These are phyloP conservation scores for Vaccinium darrowii DNA, from an alignment of 148 eudicot species.

Conservation along the genomic window DNA sequence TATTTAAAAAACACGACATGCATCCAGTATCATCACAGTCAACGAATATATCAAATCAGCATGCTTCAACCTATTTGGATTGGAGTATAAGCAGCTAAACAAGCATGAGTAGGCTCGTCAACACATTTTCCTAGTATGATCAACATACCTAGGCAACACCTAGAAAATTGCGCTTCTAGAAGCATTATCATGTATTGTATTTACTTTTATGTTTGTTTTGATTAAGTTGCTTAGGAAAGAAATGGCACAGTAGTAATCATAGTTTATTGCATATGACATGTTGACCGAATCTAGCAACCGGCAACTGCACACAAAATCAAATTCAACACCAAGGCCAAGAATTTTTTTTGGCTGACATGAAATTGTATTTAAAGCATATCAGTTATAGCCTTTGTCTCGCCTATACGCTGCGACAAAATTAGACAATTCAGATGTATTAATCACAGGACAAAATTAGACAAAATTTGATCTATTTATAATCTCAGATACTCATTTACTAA, in stretches of 20 bases:
- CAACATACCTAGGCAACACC: not conserved
- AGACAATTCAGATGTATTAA: not conserved
- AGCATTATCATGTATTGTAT: not conserved
- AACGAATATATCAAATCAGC: not conserved
- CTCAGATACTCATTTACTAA: not conserved
- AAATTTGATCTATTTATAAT: not conserved
- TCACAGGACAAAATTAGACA: too few relatives aligned
- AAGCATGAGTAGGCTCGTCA: not conserved
- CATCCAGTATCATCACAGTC: not conserved
- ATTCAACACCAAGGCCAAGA: not conserved
- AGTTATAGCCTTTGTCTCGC: not conserved
- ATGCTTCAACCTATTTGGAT: not conserved
- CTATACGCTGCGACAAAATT: not conserved
- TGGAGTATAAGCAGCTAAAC: not conserved
- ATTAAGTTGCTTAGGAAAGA: not conserved
- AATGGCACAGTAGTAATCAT: not conserved
- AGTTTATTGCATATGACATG: not conserved
- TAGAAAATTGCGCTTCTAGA: not conserved
- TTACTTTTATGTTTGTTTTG: not conserved
- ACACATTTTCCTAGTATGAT: not conserved
- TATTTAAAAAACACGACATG: not conserved
- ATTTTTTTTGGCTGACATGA: not conserved
- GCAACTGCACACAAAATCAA: not conserved
- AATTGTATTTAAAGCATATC: not conserved
- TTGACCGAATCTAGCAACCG: not conserved